A percentile compares a stretch with the other conserved stretches of the same genome.
These are phyloP conservation scores for Quercus alba DNA, from an alignment of 306 rosid species.

Conservation along the genomic window DNA sequence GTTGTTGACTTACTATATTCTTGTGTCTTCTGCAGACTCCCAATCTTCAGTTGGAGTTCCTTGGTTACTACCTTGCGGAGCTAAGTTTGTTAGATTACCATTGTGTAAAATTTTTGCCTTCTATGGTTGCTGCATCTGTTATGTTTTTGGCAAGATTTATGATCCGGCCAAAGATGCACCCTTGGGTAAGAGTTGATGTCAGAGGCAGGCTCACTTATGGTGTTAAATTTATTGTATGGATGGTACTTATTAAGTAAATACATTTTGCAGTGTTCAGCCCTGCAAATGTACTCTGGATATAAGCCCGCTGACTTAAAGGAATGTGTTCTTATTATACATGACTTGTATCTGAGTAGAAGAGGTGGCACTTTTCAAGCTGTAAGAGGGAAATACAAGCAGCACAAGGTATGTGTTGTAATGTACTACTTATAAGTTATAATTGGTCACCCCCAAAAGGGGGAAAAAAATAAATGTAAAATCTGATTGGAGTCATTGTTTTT, in stretches of 20 bases:
- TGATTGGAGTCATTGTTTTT: conserved; percentile 20
- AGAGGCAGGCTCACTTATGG: background rate
- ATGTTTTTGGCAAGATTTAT: conserved; percentile 71
- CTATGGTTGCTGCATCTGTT: conserved; percentile 82
- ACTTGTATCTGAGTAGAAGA: conserved; percentile 70
- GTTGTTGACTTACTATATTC: conserved; percentile 13
- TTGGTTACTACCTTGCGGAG: conserved; percentile 76
- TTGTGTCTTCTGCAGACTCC: conserved; percentile 37
- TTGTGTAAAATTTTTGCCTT: conserved; percentile 74
- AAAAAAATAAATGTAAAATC: background rate
- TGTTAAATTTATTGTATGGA: background rate
- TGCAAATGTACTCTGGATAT: conserved; percentile 56
- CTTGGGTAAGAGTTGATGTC: conserved; percentile 61
- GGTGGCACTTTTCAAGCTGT: conserved; percentile 59
- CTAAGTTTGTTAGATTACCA: conserved; percentile 79
- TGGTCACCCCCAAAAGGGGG: background rate
- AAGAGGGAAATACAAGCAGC: conserved; percentile 81
- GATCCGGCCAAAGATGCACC: conserved; percentile 46
- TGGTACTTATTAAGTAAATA: background rate
- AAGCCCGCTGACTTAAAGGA: conserved; percentile 56
- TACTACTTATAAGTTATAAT: too few relatives aligned
- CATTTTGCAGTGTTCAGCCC: conserved; percentile 38
- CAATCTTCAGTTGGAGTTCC: conserved; percentile 68
- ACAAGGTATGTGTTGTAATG: conserved; percentile 46
- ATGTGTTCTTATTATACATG: conserved; percentile 59